Conservation (phyloP, 768 basidiomycete species). For the Mycena venus region DNA sequence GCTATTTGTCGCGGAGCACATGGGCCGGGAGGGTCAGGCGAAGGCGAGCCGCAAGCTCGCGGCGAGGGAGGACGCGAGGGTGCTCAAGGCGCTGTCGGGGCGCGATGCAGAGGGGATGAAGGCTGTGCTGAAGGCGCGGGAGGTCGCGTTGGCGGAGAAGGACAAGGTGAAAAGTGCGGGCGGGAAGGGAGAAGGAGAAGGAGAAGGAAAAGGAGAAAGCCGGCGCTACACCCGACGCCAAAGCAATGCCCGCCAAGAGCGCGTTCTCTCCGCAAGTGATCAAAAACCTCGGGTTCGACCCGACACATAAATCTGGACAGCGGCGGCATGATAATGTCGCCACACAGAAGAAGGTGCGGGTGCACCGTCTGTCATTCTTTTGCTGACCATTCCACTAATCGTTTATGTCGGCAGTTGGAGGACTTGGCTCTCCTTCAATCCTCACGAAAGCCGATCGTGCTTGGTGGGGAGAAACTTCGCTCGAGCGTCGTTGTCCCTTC, state of each 20-base stretch:
- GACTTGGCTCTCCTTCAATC: conserved; percentile 66
- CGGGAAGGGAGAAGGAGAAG: conserved; percentile 42
- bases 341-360: conserved; percentile 71
- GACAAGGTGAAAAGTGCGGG: conserved; percentile 29
- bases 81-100: conserved; percentile 70
- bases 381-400: neutral
- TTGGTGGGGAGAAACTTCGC: conserved; percentile 76
- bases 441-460: conserved; percentile 64
- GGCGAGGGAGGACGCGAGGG: conserved; percentile 70
- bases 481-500: conserved; percentile 64
- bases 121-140: conserved; percentile 72
- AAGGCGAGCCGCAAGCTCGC: conserved; percentile 75
- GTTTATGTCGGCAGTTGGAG: conserved; percentile 58
- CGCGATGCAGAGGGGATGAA: conserved; percentile 79
- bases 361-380: neutral
- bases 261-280: conserved; percentile 78
- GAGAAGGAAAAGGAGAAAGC: conserved; percentile 35
- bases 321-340: conserved; percentile 53
- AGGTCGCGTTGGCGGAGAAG: conserved; percentile 47
- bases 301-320: conserved; percentile 68
- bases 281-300: conserved; percentile 85
- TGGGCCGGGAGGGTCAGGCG: conserved; percentile 87
- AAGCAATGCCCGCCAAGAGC: conserved; percentile 36
- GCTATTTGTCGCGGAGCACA: conserved; percentile 73
- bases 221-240: neutral